Evolutionary conservation across 805 yeast species (phyloP).

Genomic region (Ogataea saltuana): DNA sequence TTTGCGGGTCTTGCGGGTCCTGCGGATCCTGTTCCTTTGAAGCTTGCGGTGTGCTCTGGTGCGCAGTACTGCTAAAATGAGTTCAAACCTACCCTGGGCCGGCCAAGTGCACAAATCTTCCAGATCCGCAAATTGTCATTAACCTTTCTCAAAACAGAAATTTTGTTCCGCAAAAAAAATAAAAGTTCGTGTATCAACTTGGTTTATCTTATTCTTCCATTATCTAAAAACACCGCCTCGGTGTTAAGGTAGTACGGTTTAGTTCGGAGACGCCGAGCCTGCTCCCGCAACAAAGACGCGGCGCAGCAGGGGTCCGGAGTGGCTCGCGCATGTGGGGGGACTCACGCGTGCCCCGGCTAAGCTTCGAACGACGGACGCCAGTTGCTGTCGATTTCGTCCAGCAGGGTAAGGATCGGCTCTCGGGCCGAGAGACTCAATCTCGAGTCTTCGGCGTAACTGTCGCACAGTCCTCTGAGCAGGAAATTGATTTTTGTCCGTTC

Average conservation of each 20-base stretch:
- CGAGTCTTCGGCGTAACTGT: slow-evolving; percentile 2
- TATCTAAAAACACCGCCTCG: slow-evolving; percentile 1
- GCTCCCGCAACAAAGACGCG: too few species aligned
- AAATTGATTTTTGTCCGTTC: slow-evolving; percentile 7
- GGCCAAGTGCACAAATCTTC: background rate
- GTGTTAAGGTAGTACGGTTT: background rate
- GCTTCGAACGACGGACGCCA: slow-evolving; percentile 16
- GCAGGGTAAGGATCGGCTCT: slow-evolving; percentile 2
- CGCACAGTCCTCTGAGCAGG: slow-evolving; percentile 5
- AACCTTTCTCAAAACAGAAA: slow-evolving; percentile 2
- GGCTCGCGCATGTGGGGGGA: background rate
- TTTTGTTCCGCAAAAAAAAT: slow-evolving; percentile 3
- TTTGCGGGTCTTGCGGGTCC: too few species aligned
- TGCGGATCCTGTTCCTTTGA: too few species aligned
- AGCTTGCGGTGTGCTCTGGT: too few species aligned
- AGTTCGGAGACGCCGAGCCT: background rate
- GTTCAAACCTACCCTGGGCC: too few species aligned
- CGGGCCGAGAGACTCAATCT: slow-evolving; percentile 4
- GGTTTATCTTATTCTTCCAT: slow-evolving; percentile 1
- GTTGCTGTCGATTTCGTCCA: slow-evolving; percentile 7
- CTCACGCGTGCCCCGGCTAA: background rate
- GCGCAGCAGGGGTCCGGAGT: too few species aligned
- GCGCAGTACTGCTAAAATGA: too few species aligned
- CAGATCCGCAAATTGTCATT: background rate
- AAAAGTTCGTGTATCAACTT: background rate